Evolutionary conservation across 2,329 filamentous ascomycete species (phyloP).

Genomic region (Thielaviopsis euricoi): DNA sequence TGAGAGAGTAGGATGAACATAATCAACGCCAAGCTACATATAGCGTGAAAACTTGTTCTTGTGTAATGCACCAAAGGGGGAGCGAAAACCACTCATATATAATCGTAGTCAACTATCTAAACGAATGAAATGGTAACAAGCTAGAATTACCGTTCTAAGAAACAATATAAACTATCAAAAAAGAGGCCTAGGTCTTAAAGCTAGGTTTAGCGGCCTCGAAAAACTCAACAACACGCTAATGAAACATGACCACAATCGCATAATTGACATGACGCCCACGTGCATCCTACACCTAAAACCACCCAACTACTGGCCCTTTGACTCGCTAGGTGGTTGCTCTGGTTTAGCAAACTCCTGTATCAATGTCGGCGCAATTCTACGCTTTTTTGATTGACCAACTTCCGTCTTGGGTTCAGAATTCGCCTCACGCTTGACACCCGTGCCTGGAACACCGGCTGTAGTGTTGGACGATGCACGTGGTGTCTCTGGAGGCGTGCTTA

Average conservation of each 20-base stretch:
- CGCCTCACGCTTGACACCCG: conserved; percentile 39
- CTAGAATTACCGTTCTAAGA: not conserved
- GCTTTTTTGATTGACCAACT: conserved; percentile 44
- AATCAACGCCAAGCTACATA: too few species aligned
- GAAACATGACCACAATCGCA: not conserved
- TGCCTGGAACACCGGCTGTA: conserved; percentile 10
- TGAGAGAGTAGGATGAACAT: too few species aligned
- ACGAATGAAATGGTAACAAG: too few species aligned
- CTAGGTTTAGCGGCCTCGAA: not conserved
- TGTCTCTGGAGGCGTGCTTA: conserved; percentile 83
- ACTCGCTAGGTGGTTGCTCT: not conserved
- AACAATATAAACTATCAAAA: not conserved
- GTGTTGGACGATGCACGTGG: conserved; percentile 29
- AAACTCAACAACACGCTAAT: not conserved
- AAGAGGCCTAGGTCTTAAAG: not conserved
- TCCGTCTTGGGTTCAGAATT: conserved; percentile 38
- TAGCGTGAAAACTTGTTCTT: too few species aligned
- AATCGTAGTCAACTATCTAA: not conserved
- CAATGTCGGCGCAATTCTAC: conserved; percentile 50
- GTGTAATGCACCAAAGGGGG: too few species aligned
- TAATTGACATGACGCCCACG: not conserved
- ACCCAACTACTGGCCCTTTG: not conserved
- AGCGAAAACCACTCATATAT: too few species aligned
- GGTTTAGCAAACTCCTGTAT: conserved; percentile 6
- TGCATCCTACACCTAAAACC: not conserved